Conservation (phyloP, 2,329 filamentous ascomycete species). For the Hirsutella thompsonii region DNA sequence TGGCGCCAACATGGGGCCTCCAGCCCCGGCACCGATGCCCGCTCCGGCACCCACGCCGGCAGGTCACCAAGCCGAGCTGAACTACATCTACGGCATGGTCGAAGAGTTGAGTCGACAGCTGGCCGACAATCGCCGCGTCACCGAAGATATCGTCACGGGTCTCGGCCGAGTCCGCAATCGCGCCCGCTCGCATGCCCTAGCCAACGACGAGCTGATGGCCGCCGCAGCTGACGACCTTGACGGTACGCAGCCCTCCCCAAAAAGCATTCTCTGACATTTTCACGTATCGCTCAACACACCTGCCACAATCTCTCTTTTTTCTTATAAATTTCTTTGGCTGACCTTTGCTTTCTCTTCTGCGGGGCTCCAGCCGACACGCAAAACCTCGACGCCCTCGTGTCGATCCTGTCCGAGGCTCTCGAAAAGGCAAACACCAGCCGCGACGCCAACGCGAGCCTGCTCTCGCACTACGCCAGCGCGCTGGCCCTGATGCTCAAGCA, state of each 20-base stretch:
- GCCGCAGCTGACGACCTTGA: slow-evolving; percentile 43
- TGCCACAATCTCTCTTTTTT: too few species aligned
- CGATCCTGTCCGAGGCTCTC: slow-evolving; percentile 46
- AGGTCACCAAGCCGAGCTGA: slow-evolving; percentile 54
- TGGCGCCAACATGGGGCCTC: slow-evolving; percentile 29
- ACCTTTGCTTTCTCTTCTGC: not conserved
- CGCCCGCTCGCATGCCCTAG: slow-evolving; percentile 36
- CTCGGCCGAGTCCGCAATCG: slow-evolving; percentile 47
- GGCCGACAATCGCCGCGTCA: slow-evolving; percentile 45
- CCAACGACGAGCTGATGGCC: slow-evolving; percentile 45
- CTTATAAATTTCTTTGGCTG: too few species aligned
- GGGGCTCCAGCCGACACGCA: slow-evolving; percentile 47
- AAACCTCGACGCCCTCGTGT: slow-evolving; percentile 49
- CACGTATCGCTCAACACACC: too few species aligned
- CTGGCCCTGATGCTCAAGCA: slow-evolving; percentile 47
- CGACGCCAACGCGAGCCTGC: slow-evolving; percentile 45
- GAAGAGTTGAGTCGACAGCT: slow-evolving; percentile 53
- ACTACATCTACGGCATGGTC: slow-evolving; percentile 56
- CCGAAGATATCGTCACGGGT: slow-evolving; percentile 51
- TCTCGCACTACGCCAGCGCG: slow-evolving; percentile 44
- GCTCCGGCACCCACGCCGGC: slow-evolving; percentile 45
- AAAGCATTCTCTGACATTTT: too few species aligned
- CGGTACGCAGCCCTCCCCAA: slow-evolving; percentile 24
- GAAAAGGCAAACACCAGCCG: slow-evolving; percentile 48
- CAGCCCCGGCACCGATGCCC: slow-evolving; percentile 31